Evolutionary conservation across 768 basidiomycete genomes (phyloP), one percentile per base, ranked within the genome.

Genomic region (Lactifluus pinguis): DNA sequence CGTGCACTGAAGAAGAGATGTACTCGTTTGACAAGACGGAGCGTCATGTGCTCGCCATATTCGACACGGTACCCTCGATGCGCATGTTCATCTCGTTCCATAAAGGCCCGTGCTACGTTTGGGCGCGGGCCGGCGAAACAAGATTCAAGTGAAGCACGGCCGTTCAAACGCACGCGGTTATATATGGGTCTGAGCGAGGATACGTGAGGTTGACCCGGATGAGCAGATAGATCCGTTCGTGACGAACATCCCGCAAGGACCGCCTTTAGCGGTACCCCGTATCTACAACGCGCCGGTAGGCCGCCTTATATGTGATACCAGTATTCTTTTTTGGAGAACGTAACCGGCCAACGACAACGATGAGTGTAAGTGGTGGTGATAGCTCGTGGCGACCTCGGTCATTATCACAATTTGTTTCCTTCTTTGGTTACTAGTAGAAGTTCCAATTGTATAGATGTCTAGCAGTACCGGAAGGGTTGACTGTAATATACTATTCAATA

Each of bases 21-120:
- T 58, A 44, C 25, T 62, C 63, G 45, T 44, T 51, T 34, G 47
- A 25, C 25, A 25, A 64, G 32, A 62, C 55, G 54, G 54, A 57
- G 13, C 63, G 63, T 5, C 62, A 64, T 19, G 63, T 60, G 1
- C 25, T 53, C 21, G 63, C 60, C 1, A 25, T 64, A 54, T 56
- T 64, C 44, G 55, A 52, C 1, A 60, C 63, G 8, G 60, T 64
- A 0, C 63, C 63, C 44, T 29, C 63, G 11, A 25, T 64, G 60
- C 54, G 54, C 25, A 62, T 57, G 60, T 64, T 64, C 21, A 57
- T 64, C 51, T 64, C 63, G 3, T 62, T 53, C 32, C 63, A 60
- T 44, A 61, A 57, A 29, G 55, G 60, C 41, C 38, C 25, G 3
- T 56, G 60, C 50, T 29, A 53, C 25, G 60, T 55, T 4, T 64